Percentiles rank a stretch among this genome's conserved stretches.
phyloP scores from a whole-genome alignment of 78 protist species.

The Monosiga brevicollis region DNA sequence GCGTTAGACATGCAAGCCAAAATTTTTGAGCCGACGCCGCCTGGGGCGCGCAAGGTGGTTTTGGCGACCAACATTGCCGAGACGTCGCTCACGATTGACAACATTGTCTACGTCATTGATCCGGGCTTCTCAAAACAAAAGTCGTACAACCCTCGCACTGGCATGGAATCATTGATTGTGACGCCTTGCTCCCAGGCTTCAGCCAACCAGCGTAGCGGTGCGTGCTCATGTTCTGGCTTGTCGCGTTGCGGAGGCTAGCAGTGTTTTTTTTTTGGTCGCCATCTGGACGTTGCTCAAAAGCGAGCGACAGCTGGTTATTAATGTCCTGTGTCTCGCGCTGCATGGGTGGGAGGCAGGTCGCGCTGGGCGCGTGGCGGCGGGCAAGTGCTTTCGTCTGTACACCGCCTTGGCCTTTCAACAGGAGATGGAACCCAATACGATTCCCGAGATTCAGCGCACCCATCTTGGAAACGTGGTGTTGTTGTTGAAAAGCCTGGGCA shows the following conservation, averaged over 20 bases:
- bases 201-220: constrained; percentile 89
- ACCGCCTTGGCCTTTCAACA: constrained; percentile 84
- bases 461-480: constrained; percentile 93
- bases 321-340: too few relatives aligned
- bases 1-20: constrained; percentile 83
- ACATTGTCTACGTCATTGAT: constrained; percentile 95
- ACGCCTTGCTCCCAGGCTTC: constrained; percentile 77
- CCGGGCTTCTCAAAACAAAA: constrained; percentile 87
- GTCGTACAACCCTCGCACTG: constrained; percentile 83
- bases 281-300: too few relatives aligned
- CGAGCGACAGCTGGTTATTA: too few relatives aligned
- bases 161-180: constrained; percentile 91
- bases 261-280: too few relatives aligned
- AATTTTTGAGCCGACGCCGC: constrained; percentile 90
- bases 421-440: constrained; percentile 74
- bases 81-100: constrained; percentile 93
- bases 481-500: constrained; percentile 85
- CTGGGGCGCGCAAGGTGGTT: constrained; percentile 89
- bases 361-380: constrained; percentile 94
- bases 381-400: constrained; percentile 86
- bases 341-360: too few relatives aligned
- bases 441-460: constrained; percentile 98
- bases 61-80: constrained; percentile 98
- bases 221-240: too few relatives aligned
- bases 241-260: too few relatives aligned